These are phyloP conservation scores for Nemania sp. DNA, from an alignment of 2,329 filamentous ascomycete genomes.

Conservation along the genomic window DNA sequence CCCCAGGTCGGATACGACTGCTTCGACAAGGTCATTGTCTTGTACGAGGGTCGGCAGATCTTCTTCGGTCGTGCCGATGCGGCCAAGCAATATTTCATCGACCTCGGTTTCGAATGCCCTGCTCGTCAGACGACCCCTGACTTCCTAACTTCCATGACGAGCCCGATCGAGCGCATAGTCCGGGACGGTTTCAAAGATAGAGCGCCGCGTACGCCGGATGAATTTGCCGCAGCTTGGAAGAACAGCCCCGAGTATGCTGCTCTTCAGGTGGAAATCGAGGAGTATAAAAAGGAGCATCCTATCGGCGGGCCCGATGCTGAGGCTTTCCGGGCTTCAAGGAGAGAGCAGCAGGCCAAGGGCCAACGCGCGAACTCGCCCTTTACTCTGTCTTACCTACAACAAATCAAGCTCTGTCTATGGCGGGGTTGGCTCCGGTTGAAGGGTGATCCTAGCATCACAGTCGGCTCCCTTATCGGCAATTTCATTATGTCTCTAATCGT, in stretches of 20 bases:
- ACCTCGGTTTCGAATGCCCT: slow-evolving; percentile 69
- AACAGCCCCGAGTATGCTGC: slow-evolving; percentile 54
- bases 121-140: slow-evolving; percentile 70
- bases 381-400: slow-evolving; percentile 76
- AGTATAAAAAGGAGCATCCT: slow-evolving; percentile 57
- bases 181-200: slow-evolving; percentile 59
- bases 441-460: slow-evolving; percentile 75
- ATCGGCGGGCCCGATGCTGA: slow-evolving; percentile 59
- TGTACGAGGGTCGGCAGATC: slow-evolving; percentile 65
- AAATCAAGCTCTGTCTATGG: slow-evolving; percentile 77
- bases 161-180: slow-evolving; percentile 57
- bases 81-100: slow-evolving; percentile 67
- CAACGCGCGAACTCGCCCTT: slow-evolving; percentile 75
- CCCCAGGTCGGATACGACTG: slow-evolving; percentile 66
- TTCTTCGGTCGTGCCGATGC: slow-evolving; percentile 63
- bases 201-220: slow-evolving; percentile 62
- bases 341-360: slow-evolving; percentile 58
- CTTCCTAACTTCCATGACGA: slow-evolving; percentile 73
- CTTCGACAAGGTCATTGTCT: slow-evolving; percentile 61
- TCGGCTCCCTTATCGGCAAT: slow-evolving; percentile 72
- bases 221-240: slow-evolving; percentile 63
- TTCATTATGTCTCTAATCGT: slow-evolving; percentile 77
- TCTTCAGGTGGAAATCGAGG: slow-evolving; percentile 58
- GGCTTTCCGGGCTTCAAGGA: slow-evolving; percentile 58
- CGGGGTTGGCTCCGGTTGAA: slow-evolving; percentile 77